Percentiles rank a stretch among this genome's conserved stretches.
Evolutionary conservation across 208 protist species (phyloP).

Genomic region (Trypanosoma rangeli): DNA sequence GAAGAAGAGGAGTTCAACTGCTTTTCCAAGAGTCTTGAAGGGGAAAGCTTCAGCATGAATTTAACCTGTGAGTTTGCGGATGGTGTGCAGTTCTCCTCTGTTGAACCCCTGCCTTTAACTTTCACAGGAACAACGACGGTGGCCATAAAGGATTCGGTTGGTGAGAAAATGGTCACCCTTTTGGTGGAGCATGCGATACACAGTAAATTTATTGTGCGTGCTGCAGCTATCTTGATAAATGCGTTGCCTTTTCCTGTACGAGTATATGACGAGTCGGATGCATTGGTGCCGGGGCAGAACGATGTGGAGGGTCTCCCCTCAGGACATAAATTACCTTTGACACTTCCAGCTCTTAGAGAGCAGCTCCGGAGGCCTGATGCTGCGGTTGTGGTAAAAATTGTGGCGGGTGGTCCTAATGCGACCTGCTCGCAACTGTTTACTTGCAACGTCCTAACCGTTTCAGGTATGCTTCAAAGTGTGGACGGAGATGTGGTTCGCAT

Average conservation of each 20-base stretch:
- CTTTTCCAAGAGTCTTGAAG: conserved; percentile 7
- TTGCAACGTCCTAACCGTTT: conserved; percentile 27
- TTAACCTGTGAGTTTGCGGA: conserved; percentile 20
- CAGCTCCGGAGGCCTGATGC: not conserved
- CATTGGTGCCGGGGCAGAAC: conserved; percentile 11
- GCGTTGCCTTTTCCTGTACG: conserved; percentile 21
- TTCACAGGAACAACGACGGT: conserved; percentile 15
- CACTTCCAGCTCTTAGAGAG: conserved; percentile 1
- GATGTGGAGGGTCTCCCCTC: conserved; percentile 7
- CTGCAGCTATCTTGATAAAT: conserved; percentile 11
- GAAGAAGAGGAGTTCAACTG: conserved; percentile 21
- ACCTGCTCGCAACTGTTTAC: conserved; percentile 30
- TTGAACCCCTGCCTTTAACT: not conserved
- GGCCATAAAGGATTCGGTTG: conserved; percentile 1
- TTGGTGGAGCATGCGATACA: conserved; percentile 10
- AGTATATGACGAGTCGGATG: conserved; percentile 19
- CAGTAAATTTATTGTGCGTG: conserved; percentile 21
- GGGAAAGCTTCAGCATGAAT: not conserved
- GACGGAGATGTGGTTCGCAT: conserved; percentile 22
- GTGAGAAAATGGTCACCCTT: conserved; percentile 8
- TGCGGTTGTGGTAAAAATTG: not conserved
- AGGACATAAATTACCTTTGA: conserved; percentile 6
- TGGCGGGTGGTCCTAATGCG: conserved; percentile 7
- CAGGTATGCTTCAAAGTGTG: conserved; percentile 31
- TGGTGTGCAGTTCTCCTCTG: conserved; percentile 14